A percentile compares a stretch with the other conserved stretches of the same genome.
Conservation (phyloP, 805 yeast species). For the Zygosaccharomyces pseudorouxii region DNA sequence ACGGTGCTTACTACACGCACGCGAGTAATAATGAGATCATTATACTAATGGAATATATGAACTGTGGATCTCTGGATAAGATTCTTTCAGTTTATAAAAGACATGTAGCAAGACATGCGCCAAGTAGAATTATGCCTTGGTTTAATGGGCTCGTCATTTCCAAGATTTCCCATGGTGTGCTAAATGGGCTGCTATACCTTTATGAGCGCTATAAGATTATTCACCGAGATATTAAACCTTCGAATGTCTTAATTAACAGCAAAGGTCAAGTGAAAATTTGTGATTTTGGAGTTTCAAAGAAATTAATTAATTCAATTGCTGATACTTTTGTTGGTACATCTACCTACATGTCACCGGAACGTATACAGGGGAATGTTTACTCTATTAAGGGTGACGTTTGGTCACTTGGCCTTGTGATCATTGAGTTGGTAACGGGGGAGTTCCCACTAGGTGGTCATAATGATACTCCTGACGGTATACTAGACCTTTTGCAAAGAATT, state of each 20-base stretch:
- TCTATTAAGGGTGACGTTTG: conserved; percentile 96
- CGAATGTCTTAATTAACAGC: conserved; percentile 83
- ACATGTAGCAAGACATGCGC: conserved; percentile 31
- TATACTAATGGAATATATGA: conserved; percentile 94
- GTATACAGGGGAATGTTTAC: conserved; percentile 92
- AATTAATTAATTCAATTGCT: conserved; percentile 87
- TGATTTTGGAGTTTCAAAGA: conserved; percentile 95
- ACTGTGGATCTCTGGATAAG: conserved; percentile 87
- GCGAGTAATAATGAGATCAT: conserved; percentile 57
- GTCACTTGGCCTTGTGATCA: conserved; percentile 89
- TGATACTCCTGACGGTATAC: conserved; percentile 73
- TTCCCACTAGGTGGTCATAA: conserved; percentile 67
- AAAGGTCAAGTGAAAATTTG: conserved; percentile 86
- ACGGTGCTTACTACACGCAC: conserved; percentile 77
- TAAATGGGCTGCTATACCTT: conserved; percentile 75
- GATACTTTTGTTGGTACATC: conserved; percentile 98
- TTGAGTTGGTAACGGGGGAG: conserved; percentile 81
- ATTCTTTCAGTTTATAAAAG: conserved; percentile 59
- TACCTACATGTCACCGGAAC: conserved; percentile 95
- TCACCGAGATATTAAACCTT: conserved; percentile 94
- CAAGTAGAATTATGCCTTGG: conserved; percentile 22
- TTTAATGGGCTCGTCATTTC: conserved; percentile 56
- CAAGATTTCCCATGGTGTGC: conserved; percentile 68
- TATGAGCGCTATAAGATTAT: conserved; percentile 83
- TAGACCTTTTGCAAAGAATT: conserved; percentile 85